Evolutionary conservation across 257 asterid genomes (phyloP).

Genomic region (Forsythia viridissima): DNA sequence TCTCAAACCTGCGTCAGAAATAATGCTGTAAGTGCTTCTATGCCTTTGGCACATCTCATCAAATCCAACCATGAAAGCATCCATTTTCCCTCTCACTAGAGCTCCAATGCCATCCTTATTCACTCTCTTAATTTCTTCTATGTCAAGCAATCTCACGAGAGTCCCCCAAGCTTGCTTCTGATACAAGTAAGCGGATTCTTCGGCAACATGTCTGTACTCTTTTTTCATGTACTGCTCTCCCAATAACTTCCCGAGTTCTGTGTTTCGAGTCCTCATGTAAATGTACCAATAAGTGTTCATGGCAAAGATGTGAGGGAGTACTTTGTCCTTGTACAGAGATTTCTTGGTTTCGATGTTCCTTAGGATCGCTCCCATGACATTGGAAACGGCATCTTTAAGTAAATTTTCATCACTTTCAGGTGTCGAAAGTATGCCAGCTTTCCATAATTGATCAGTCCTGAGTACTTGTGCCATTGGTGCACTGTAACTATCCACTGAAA

Average conservation of each 20-base stretch:
- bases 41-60: slow-evolving; percentile 59
- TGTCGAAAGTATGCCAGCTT: slow-evolving; percentile 46
- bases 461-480: slow-evolving; percentile 55
- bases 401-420: slow-evolving; percentile 47
- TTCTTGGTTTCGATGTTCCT: slow-evolving; percentile 63
- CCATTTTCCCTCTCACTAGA: slow-evolving; percentile 49
- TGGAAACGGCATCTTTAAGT: slow-evolving; percentile 57
- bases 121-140: slow-evolving; percentile 35
- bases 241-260: slow-evolving; percentile 60
- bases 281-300: slow-evolving; percentile 86
- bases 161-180: slow-evolving; percentile 82
- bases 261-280: slow-evolving; percentile 64
- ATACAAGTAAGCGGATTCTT: slow-evolving; percentile 70
- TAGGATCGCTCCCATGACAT: slow-evolving; percentile 75
- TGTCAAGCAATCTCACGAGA: slow-evolving; percentile 47
- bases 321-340: slow-evolving; percentile 52
- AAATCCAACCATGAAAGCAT: slow-evolving; percentile 50
- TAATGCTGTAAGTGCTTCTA: slow-evolving; percentile 47
- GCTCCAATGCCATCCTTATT: slow-evolving; percentile 33
- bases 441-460: slow-evolving; percentile 68
- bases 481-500: slow-evolving; percentile 48
- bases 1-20: slow-evolving; percentile 74
- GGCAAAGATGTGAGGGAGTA: slow-evolving; percentile 48
- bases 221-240: slow-evolving; percentile 70
- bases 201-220: slow-evolving; percentile 60